Evolutionary conservation across 176 grass and related monocot genomes (phyloP), one percentile per base, ranked within the genome.

Genomic region (Aegilops sharonensis): DNA sequence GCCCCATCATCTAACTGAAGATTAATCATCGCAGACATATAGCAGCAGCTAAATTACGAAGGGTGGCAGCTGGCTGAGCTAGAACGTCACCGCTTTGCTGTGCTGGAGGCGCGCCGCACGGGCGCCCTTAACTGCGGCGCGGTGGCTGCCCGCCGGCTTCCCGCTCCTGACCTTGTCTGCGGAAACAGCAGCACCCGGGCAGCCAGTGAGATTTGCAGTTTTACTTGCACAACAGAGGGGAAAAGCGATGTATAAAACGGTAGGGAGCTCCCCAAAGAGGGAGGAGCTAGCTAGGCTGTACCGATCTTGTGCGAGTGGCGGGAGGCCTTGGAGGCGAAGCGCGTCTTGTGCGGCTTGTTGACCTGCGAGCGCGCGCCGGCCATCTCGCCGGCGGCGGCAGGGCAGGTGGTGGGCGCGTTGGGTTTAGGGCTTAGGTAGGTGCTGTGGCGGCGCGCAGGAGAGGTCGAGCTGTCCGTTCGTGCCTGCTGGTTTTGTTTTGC

Each of bases 311-410:
- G 96, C 48, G 87, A 76, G 43, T 95, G 89, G 81, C 96, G 93
- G 56, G 96, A 98, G 10, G 93, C 70, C 88, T 98, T 98, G 70
- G 96, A 94, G 25, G 93, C 90, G 81, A 89, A 98, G 35, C 96
- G 96, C 5, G 24, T 94, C 88, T 98, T 98, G 90, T 98, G 96
- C 72, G 91, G 17, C 88, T 98, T 98, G 84, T 98, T 98, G 30
- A 95, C 90, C 93, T 98, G 96, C 23, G 96, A 61, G 5, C 91
- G 89, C 17, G 84, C 70, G 34, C 90, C 86, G 24, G 78, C 96
- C 96, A 98, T 98, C 14, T 36, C 29, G 81, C 21, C 71, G 74
- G 30, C 45, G 52, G 37, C 45, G 52, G 27, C 11, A 27, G 39
- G 14, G 31, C 24, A 69, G 27, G 39, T 32, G 69, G 24, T 60